Evolutionary conservation across 805 yeast species (phyloP), one percentile per base, ranked within the genome.

Genomic region (Priceomyces fermenticarens): DNA sequence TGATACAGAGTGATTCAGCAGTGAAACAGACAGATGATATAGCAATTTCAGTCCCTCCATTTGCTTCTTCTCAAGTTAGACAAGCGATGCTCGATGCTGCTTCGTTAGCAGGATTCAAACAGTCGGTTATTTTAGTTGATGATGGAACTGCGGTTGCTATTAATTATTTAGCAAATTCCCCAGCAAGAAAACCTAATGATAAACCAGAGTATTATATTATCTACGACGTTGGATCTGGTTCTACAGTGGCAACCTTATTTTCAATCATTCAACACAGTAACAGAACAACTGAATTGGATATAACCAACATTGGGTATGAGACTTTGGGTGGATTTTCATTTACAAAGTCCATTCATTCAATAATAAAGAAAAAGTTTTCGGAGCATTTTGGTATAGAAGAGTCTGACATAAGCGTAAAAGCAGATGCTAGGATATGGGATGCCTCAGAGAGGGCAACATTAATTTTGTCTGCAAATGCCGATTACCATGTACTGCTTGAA

Each of bases 61-160:
- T 65, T 51, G 86, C 82, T 47, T 63, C 71, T 29, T 78, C 77
- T 44, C 67, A 76, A 5, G 85, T 88, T 57, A 78, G 96, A 54
- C 66, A 66, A 31, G 87, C 96, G 0, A 61, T 88, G 32, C 64
- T 73, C 27, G 95, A 89, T 49, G 80, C 90, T 3, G 85, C 83
- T 28, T 77, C 73, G 36, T 71, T 85, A 38, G 86, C 95, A 2
- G 86, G 83, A 15, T 63, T 82, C 44, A 50, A 65, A 10, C 68
- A 76, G 34, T 77, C 82, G 10, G 74, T 82, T 43, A 80, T 83
- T 2, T 68, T 91, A 40, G 85, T 90, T 2, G 90, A 86, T 55
- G 97, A 91, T 59, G 97, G 97, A 11, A 65, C 88, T n/a, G 93
- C 98, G 2, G 88, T 88, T 11, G 96, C 95, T 1, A 63, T 87